Percentiles rank a stretch among this genome's conserved stretches.
phyloP scores from a whole-genome alignment of 1,139 yeast genomes.

The Geotrichum candidum region DNA sequence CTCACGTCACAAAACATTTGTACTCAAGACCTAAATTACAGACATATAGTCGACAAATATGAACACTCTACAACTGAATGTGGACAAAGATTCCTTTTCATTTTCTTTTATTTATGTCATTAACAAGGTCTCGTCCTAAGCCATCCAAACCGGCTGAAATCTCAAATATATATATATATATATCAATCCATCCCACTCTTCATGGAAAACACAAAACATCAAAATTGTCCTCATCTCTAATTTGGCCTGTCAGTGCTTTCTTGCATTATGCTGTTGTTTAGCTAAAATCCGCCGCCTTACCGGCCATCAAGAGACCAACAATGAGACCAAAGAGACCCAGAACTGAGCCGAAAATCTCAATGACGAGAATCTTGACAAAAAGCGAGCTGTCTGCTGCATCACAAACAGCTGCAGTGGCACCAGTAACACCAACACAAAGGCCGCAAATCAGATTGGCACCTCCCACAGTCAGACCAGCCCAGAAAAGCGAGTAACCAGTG shows the following conservation, averaged over 20 bases:
- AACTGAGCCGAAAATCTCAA: conserved; percentile 95
- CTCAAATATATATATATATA: too few relatives aligned
- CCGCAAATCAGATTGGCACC: conserved; percentile 92
- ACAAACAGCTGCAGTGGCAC: conserved; percentile 94
- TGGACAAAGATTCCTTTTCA: too few relatives aligned
- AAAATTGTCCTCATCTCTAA: background rate
- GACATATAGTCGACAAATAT: too few relatives aligned
- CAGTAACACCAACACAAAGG: conserved; percentile 94
- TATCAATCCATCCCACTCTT: too few relatives aligned
- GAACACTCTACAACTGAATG: too few relatives aligned
- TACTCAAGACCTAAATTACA: too few relatives aligned
- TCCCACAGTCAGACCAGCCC: conserved; percentile 99
- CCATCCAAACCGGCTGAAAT: too few relatives aligned
- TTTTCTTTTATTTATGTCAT: too few relatives aligned
- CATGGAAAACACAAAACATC: background rate
- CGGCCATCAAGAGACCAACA: conserved; percentile 95
- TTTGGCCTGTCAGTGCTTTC: background rate
- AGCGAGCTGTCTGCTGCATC: conserved; percentile 97
- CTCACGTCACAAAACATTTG: too few relatives aligned
- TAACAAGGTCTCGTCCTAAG: too few relatives aligned
- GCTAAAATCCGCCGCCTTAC: conserved; percentile 76
- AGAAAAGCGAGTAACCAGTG: conserved; percentile 86
- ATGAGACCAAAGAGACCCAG: conserved; percentile 84
- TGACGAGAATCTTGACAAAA: conserved; percentile 91
- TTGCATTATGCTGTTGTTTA: conserved; percentile 12